phyloP scores from a whole-genome alignment of 2,329 filamentous ascomycete species.

The Fusarium avenaceum region DNA sequence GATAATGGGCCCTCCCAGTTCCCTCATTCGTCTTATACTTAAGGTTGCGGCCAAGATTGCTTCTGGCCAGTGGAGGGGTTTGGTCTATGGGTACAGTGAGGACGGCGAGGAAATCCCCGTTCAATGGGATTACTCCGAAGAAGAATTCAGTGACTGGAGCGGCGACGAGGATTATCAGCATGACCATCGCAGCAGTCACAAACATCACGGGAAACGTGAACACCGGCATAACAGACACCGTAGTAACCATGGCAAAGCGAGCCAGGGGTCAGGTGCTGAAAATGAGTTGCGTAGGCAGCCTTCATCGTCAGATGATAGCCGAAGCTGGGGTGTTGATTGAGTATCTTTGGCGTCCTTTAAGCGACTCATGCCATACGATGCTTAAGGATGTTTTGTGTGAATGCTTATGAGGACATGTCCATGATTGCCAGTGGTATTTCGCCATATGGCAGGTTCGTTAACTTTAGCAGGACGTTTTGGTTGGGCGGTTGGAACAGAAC shows the following conservation, averaged over 20 bases:
- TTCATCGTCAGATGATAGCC: constrained; percentile 45
- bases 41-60: constrained; percentile 83
- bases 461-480: constrained; percentile 22
- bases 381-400: constrained; percentile 3
- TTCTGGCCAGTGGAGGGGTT: constrained; percentile 72
- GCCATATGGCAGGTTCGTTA: not conserved
- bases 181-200: constrained; percentile 24
- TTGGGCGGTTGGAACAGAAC: constrained; percentile 20
- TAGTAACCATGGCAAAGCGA: constrained; percentile 5
- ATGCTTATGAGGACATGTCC: constrained; percentile 13
- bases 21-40: constrained; percentile 83
- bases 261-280: constrained; percentile 7
- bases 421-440: constrained; percentile 12
- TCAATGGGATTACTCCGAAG: constrained; percentile 73
- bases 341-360: not conserved
- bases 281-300: constrained; percentile 25
- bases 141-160: constrained; percentile 66
- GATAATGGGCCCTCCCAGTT: constrained; percentile 82
- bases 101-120: constrained; percentile 68
- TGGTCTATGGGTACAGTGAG: constrained; percentile 68
- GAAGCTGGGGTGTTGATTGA: constrained; percentile 48
- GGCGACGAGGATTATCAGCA: constrained; percentile 63
- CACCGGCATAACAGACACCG: constrained; percentile 29
- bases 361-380: constrained; percentile 10
- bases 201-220: constrained; percentile 22